A percentile compares a stretch with the other conserved stretches of the same genome.
Conservation (phyloP, 2,329 filamentous ascomycete species). For the Hymenoscyphus fraxineus region DNA sequence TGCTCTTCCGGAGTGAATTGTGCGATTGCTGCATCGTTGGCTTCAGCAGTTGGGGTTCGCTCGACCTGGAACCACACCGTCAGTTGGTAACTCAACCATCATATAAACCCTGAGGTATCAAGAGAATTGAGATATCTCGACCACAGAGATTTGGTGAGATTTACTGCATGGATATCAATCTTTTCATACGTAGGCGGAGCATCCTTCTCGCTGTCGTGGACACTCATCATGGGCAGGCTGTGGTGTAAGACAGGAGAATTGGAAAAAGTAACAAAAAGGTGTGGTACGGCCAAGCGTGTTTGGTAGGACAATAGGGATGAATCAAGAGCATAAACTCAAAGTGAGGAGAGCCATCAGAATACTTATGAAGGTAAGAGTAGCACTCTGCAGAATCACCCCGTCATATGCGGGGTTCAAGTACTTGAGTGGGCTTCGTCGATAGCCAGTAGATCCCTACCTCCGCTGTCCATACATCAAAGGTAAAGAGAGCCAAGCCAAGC, state of each 20-base stretch:
- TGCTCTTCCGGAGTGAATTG: conserved; percentile 58
- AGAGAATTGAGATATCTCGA: background rate
- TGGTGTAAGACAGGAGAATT: background rate
- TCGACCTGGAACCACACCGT: conserved; percentile 8
- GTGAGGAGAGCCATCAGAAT: background rate
- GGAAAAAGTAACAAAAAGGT: background rate
- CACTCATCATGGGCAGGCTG: background rate
- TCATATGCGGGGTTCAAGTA: conserved; percentile 4
- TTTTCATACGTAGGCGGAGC: conserved; percentile 2
- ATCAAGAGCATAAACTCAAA: background rate
- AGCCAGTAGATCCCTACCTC: background rate
- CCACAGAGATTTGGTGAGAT: background rate
- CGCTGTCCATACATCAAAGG: background rate
- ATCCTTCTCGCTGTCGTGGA: background rate
- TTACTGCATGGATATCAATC: conserved; percentile 11
- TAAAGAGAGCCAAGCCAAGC: background rate
- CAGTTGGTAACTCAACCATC: background rate
- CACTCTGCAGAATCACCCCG: background rate
- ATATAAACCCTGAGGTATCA: background rate
- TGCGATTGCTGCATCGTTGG: conserved; percentile 20
- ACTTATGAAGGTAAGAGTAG: conserved; percentile 3
- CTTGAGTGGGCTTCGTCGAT: background rate
- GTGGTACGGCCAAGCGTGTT: background rate
- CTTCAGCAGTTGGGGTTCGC: conserved; percentile 10
- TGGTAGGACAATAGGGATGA: background rate